Evolutionary conservation across 1,284 basidiomycete genomes (phyloP), one percentile per base, ranked within the genome.

Genomic region (Leccinum pachyderme): DNA sequence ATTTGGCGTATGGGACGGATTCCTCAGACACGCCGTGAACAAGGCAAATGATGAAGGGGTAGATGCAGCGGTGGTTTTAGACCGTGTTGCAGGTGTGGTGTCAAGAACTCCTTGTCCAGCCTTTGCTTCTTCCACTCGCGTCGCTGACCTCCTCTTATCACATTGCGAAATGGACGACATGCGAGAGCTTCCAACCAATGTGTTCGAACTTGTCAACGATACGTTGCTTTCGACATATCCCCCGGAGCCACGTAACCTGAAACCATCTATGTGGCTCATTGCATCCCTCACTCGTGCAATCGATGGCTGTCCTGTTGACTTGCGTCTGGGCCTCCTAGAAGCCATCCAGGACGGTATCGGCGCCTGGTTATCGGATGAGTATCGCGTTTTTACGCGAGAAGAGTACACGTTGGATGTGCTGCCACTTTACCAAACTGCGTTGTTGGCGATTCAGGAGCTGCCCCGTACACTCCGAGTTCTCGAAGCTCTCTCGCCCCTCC

Each of bases 171-270:
- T 80, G 56, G 60, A 68, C 13, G 80, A 82, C 2, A 72, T 76
- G 46, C 74, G 78, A 32, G 74, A 80, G 31, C 63, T 82, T 6
- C 84, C 84, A 9, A 68, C 65, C 12, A 63, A 63, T 41, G 64
- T 87, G 9, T 66, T 87, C 33, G 77, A 82, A 49, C 78, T 87
- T 52, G 73, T 83, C 49, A 82, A 83, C 58, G 78, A 81, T 39
- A 80, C 81, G 0, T 72, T 91, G 49, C 67, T 74, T 15, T 74
- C 78, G 12, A 79, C 78, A n/a, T 91, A 91, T 70, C 87, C 88
- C 0, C 84, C 86, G 0, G 78, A 78, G n/a, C 74, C 79, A 3
- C 71, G 73, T 45, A 79, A 81, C 61, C 74, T 79, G 61, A 73
- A 79, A 47, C 75, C 75, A 41, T 79, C 78, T 29, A 72, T 81